These are phyloP conservation scores for Aspergillus oerlinghausenensis DNA, from an alignment of 2,329 filamentous ascomycete genomes.

Conservation along the genomic window DNA sequence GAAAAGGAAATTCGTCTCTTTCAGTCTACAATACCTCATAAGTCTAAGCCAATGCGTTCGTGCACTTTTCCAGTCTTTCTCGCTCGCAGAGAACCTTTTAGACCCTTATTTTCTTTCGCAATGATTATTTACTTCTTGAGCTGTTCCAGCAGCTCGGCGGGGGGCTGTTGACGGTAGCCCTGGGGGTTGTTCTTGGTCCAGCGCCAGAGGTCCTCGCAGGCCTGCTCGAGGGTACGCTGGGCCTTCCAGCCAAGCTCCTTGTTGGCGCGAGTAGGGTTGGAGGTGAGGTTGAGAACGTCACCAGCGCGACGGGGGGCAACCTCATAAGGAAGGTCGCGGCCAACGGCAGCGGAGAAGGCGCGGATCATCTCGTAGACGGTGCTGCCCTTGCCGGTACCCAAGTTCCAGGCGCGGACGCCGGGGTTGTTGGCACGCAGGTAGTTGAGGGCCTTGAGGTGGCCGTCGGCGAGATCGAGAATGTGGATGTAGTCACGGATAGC, in stretches of 20 bases:
- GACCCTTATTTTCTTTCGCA: neutral
- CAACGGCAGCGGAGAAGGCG: constrained; percentile 83
- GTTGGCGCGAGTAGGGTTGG: constrained; percentile 83
- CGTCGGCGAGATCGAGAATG: constrained; percentile 48
- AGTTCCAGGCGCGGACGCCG: constrained; percentile 91
- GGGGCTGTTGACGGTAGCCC: constrained; percentile 90
- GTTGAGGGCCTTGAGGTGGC: constrained; percentile 65
- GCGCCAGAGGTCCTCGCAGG: constrained; percentile 89
- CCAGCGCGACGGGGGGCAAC: constrained; percentile 77
- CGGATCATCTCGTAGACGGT: constrained; percentile 98
- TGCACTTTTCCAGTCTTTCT: neutral
- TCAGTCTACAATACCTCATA: constrained; percentile 19
- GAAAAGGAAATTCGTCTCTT: constrained; percentile 35
- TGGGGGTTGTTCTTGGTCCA: constrained; percentile 97
- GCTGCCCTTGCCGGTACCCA: constrained; percentile 89
- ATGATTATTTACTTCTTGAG: constrained; percentile 32
- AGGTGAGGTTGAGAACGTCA: constrained; percentile 91
- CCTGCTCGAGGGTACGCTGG: constrained; percentile 82
- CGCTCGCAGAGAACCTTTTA: neutral
- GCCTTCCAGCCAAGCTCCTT: constrained; percentile 90
- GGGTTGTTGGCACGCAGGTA: constrained; percentile 55
- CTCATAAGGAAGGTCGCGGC: constrained; percentile 79
- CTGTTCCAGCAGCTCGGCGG: constrained; percentile 67
- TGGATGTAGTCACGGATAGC: constrained; percentile 71
- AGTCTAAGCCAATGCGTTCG: constrained; percentile 4